Conservation (phyloP, 2,329 filamentous ascomycete species). For the Torrubiellomyces zombiae region DNA sequence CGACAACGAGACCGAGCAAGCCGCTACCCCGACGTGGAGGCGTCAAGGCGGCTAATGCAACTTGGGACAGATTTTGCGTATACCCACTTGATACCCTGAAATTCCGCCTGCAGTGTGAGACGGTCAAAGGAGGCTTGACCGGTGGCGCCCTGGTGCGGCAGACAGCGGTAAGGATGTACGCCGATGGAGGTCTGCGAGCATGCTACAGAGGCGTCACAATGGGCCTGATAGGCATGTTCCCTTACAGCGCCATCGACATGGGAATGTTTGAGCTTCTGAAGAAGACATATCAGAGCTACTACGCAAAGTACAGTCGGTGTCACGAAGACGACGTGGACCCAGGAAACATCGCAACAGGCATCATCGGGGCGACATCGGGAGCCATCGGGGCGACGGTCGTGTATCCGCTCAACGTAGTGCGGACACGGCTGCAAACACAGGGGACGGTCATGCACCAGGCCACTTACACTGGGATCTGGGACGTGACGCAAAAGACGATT, state of each 20-base stretch:
- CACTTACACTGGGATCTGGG: constrained; percentile 80
- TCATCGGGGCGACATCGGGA: constrained; percentile 81
- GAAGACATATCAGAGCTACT: constrained; percentile 49
- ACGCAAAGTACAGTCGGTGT: constrained; percentile 50
- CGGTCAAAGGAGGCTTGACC: constrained; percentile 66
- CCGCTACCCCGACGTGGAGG: background rate
- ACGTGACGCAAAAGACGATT: constrained; percentile 73
- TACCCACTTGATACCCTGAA: constrained; percentile 83
- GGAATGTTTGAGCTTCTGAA: constrained; percentile 92
- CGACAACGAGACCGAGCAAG: background rate
- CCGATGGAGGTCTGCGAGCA: constrained; percentile 52
- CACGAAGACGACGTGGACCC: constrained; percentile 73
- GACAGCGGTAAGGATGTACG: constrained; percentile 78
- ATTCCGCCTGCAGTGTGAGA: constrained; percentile 80
- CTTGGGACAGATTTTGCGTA: constrained; percentile 55
- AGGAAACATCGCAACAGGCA: constrained; percentile 68
- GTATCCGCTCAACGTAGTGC: constrained; percentile 85
- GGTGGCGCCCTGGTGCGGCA: constrained; percentile 70
- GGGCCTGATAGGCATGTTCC: constrained; percentile 91
- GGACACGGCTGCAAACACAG: constrained; percentile 84
- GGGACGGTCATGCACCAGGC: constrained; percentile 82
- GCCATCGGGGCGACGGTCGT: constrained; percentile 87
- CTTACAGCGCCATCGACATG: constrained; percentile 92
- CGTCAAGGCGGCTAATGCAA: no score
- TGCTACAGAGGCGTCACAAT: constrained; percentile 90